Evolutionary conservation across 768 basidiomycete genomes (phyloP).

Genomic region (Amanita rubescens): DNA sequence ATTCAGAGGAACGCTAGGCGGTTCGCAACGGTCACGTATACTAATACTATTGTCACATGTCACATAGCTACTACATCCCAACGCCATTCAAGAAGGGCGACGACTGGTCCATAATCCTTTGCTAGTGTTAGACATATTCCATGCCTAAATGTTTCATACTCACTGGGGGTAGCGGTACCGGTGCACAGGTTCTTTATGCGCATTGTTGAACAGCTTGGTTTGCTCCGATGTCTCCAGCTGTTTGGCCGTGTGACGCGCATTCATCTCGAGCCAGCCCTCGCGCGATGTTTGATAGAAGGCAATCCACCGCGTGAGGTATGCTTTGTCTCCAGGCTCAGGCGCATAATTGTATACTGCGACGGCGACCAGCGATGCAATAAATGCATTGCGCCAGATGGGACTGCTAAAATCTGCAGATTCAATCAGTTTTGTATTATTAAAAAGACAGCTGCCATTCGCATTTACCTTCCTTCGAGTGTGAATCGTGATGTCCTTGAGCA

Average conservation of each 20-base stretch:
- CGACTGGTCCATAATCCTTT: slow-evolving; percentile 48
- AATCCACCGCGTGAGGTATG: slow-evolving; percentile 62
- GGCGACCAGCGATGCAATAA: slow-evolving; percentile 41
- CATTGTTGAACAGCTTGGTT: slow-evolving; percentile 33
- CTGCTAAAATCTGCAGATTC: slow-evolving; percentile 46
- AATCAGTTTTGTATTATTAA: not conserved
- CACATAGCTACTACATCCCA: slow-evolving; percentile 33
- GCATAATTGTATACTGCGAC: slow-evolving; percentile 63
- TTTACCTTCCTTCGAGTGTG: slow-evolving; percentile 53
- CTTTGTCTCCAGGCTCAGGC: slow-evolving; percentile 52
- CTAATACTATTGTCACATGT: not conserved
- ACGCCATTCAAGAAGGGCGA: slow-evolving; percentile 58
- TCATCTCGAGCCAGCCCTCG: slow-evolving; percentile 47
- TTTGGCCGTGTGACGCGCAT: slow-evolving; percentile 49
- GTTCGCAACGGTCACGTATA: not conserved
- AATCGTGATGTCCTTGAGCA: slow-evolving; percentile 30
- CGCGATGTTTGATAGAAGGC: slow-evolving; percentile 45
- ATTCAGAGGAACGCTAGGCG: slow-evolving; percentile 13
- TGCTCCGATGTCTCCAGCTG: slow-evolving; percentile 36
- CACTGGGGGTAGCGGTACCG: slow-evolving; percentile 72
- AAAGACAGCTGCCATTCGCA: not conserved
- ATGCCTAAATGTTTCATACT: slow-evolving; percentile 25
- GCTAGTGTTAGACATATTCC: not conserved
- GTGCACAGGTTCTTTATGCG: slow-evolving; percentile 42
- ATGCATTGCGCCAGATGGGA: slow-evolving; percentile 60